Evolutionary conservation across 2,329 filamentous ascomycete species (phyloP).

Genomic region (Magnaporthiopsis rhizophila): DNA sequence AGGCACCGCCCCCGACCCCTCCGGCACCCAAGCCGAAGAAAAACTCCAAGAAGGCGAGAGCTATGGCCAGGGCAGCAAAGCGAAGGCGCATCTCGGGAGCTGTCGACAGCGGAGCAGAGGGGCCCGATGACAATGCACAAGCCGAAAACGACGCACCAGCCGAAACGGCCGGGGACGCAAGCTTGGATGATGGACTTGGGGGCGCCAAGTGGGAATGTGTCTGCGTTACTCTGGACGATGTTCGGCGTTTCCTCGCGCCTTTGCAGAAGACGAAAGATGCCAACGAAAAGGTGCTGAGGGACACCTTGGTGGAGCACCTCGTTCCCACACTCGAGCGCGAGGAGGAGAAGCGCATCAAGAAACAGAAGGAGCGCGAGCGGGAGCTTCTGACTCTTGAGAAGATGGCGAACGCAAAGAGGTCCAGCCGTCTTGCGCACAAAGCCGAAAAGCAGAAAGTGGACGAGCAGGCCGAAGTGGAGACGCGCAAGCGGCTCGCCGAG

Average conservation of each 20-base stretch:
- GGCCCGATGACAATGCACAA: constrained; percentile 24
- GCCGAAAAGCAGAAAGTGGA: constrained; percentile 70
- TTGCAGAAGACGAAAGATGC: constrained; percentile 71
- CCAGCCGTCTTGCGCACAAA: constrained; percentile 78
- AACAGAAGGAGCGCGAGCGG: constrained; percentile 61
- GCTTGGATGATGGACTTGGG: constrained; percentile 55
- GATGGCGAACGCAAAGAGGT: constrained; percentile 88
- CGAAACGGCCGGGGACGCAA: constrained; percentile 12
- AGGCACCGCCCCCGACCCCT: constrained; percentile 54
- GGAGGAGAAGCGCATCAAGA: constrained; percentile 63
- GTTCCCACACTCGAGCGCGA: constrained; percentile 78
- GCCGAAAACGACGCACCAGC: constrained; percentile 15
- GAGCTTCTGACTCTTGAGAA: constrained; percentile 77
- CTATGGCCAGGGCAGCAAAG: constrained; percentile 60
- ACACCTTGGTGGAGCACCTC: constrained; percentile 67
- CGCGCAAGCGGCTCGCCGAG: constrained; percentile 57
- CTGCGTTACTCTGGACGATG: constrained; percentile 72
- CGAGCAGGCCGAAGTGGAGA: constrained; percentile 61
- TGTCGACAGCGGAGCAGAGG: constrained; percentile 25
- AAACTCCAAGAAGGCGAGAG: constrained; percentile 58
- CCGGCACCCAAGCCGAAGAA: constrained; percentile 51
- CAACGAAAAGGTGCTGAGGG: constrained; percentile 73
- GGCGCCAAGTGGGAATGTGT: constrained; percentile 87
- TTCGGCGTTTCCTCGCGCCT: constrained; percentile 60
- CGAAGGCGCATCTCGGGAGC: constrained; percentile 53